phyloP scores from a whole-genome alignment of 2,329 filamentous ascomycete species.

The Pseudogymnoascus destructans region DNA sequence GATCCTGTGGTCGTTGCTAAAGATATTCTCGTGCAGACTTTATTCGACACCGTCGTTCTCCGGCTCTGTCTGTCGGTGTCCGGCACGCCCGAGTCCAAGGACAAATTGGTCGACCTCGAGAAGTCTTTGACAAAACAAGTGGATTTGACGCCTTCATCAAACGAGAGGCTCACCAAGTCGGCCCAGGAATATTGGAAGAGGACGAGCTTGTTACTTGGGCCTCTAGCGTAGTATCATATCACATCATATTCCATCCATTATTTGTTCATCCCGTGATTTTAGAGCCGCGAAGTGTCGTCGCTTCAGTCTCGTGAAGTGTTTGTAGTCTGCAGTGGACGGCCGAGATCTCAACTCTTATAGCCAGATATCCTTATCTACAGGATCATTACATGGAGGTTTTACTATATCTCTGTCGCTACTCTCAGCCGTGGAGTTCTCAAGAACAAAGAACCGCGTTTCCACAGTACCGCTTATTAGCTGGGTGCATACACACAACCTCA shows the following conservation, averaged over 20 bases:
- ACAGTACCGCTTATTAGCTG: neutral
- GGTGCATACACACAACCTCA: neutral
- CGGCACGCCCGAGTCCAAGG: constrained; percentile 23
- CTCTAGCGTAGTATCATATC: constrained; percentile 37
- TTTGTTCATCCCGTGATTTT: neutral
- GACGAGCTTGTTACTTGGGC: constrained; percentile 68
- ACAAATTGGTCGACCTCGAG: constrained; percentile 33
- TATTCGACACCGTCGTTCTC: constrained; percentile 46
- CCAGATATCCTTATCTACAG: neutral
- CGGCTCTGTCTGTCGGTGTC: constrained; percentile 32
- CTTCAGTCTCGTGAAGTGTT: neutral
- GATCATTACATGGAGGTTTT: neutral
- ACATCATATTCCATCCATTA: neutral
- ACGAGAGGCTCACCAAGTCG: constrained; percentile 44
- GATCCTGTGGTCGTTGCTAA: neutral
- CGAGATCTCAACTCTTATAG: neutral
- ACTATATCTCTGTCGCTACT: neutral
- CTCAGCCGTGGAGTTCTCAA: neutral
- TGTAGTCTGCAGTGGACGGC: no score
- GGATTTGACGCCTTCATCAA: constrained; percentile 34
- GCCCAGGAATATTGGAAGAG: constrained; percentile 72
- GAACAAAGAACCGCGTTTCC: neutral
- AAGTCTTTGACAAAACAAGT: constrained; percentile 34
- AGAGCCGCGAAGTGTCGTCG: neutral
- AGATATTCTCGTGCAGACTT: constrained; percentile 45